phyloP scores from a whole-genome alignment of 2,329 filamentous ascomycete species.

The Macrophomina pseudophaseolina region DNA sequence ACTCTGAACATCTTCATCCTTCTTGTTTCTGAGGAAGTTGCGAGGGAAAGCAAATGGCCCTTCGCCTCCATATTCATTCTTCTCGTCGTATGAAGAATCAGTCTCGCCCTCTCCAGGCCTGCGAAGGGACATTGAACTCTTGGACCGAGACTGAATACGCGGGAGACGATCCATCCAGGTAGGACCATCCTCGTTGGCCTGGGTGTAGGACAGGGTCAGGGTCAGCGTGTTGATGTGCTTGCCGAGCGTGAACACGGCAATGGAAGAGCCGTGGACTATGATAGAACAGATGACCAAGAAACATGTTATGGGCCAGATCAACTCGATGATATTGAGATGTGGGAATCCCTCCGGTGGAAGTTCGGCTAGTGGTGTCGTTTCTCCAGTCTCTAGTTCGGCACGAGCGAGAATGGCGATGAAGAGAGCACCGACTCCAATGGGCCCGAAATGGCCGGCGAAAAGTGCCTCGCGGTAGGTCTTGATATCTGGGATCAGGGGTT shows the following conservation, averaged over 20 bases:
- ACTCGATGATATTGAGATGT: slow-evolving; percentile 73
- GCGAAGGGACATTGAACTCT: slow-evolving; percentile 73
- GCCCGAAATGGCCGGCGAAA: slow-evolving; percentile 96
- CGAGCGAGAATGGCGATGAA: slow-evolving; percentile 92
- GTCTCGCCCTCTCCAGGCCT: slow-evolving; percentile 66
- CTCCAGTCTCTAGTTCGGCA: slow-evolving; percentile 82
- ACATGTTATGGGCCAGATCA: slow-evolving; percentile 95
- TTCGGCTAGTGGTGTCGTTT: slow-evolving; percentile 73
- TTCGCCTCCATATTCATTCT: slow-evolving; percentile 68
- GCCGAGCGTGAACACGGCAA: slow-evolving; percentile 95
- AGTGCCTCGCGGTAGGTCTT: slow-evolving; percentile 98
- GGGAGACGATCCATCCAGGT: slow-evolving; percentile 96
- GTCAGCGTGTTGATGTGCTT: slow-evolving; percentile 98
- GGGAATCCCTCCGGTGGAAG: slow-evolving; percentile 64
- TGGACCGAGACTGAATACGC: slow-evolving; percentile 79
- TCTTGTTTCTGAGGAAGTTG: slow-evolving; percentile 80
- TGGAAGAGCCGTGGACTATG: slow-evolving; percentile 94
- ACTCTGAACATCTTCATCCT: slow-evolving; percentile 72
- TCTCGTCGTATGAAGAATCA: slow-evolving; percentile 62
- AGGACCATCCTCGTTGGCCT: slow-evolving; percentile 83
- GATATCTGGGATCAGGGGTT: slow-evolving; percentile 92
- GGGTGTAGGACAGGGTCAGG: slow-evolving; percentile 94
- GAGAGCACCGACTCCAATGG: slow-evolving; percentile 95
- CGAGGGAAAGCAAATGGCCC: slow-evolving; percentile 74
- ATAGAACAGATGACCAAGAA: slow-evolving; percentile 96